Percentiles rank a stretch among this genome's conserved stretches.
Evolutionary conservation across 805 yeast genomes (phyloP).

Genomic region (Ascoidea asiatica): DNA sequence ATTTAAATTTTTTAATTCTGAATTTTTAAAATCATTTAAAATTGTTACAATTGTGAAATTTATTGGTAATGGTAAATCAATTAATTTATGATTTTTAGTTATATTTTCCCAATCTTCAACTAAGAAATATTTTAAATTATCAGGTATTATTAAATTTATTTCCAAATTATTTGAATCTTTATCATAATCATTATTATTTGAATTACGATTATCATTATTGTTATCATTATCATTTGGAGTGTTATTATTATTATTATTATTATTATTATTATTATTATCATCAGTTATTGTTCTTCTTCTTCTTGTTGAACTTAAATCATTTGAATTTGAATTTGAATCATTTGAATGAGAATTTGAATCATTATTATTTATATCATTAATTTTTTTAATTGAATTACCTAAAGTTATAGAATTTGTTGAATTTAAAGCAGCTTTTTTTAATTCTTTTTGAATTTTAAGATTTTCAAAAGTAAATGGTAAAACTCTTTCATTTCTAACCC

Average conservation of each 20-base stretch:
- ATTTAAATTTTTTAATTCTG: conserved; percentile 13
- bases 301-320: conserved; percentile 3
- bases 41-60: conserved; percentile 38
- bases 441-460: conserved; percentile 43
- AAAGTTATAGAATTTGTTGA: conserved; percentile 13
- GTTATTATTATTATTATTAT: background rate
- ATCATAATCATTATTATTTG: conserved; percentile 19
- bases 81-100: conserved; percentile 65
- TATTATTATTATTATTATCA: background rate
- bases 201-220: conserved; percentile 16
- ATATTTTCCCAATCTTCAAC: conserved; percentile 92
- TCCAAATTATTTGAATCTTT: conserved; percentile 19
- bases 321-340: conserved; percentile 4
- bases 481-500: conserved; percentile 68
- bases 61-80: conserved; percentile 61
- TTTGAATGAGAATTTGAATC: conserved; percentile 3
- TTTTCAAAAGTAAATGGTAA: conserved; percentile 60
- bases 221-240: background rate
- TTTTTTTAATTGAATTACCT: conserved; percentile 9
- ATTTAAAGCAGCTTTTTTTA: conserved; percentile 33
- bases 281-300: conserved; percentile 1
- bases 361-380: conserved; percentile 7
- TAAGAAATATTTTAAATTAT: conserved; percentile 49
- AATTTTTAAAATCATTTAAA: conserved; percentile 34
- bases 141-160: conserved; percentile 46